phyloP scores from a whole-genome alignment of 805 yeast genomes.

The Yamadazyma paraphyllophila region DNA sequence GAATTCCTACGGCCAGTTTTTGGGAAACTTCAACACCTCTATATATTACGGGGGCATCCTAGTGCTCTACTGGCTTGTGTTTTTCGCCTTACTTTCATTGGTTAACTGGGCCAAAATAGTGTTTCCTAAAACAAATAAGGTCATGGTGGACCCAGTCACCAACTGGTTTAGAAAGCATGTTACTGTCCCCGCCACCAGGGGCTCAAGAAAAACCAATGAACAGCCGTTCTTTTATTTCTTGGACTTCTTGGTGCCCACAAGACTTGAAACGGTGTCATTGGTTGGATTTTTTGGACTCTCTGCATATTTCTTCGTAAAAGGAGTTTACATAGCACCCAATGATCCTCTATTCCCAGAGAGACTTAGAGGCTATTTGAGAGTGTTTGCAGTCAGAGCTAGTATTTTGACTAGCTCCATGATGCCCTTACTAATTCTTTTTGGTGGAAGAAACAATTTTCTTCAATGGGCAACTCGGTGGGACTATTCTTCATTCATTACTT shows the following conservation, averaged over 20 bases:
- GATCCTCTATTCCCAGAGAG: conserved; percentile 37
- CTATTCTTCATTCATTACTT: conserved; percentile 27
- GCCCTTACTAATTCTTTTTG: conserved; percentile 35
- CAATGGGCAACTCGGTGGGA: conserved; percentile 41
- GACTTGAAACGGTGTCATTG: conserved; percentile 36
- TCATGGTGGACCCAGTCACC: conserved; percentile 25
- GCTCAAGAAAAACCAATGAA: conserved; percentile 27
- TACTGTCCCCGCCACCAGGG: conserved; percentile 39
- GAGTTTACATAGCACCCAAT: conserved; percentile 24
- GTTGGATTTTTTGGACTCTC: conserved; percentile 29
- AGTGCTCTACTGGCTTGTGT: conserved; percentile 30
- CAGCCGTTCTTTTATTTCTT: conserved; percentile 19
- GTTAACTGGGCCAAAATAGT: conserved; percentile 34
- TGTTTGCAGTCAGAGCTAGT: conserved; percentile 40
- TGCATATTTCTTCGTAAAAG: conserved; percentile 21
- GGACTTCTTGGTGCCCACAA: conserved; percentile 39
- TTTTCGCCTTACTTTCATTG: conserved; percentile 23
- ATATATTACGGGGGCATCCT: conserved; percentile 40
- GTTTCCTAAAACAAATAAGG: conserved; percentile 20
- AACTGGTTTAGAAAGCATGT: conserved; percentile 33
- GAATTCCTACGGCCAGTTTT: conserved; percentile 33
- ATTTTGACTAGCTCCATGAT: conserved; percentile 25
- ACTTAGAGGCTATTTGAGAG: conserved; percentile 36
- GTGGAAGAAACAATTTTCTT: conserved; percentile 35
- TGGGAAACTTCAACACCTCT: conserved; percentile 44